Base-by-base conservation (phyloP, 2,329 filamentous ascomycete genomes). In the Mycogone perniciosa region DNA sequence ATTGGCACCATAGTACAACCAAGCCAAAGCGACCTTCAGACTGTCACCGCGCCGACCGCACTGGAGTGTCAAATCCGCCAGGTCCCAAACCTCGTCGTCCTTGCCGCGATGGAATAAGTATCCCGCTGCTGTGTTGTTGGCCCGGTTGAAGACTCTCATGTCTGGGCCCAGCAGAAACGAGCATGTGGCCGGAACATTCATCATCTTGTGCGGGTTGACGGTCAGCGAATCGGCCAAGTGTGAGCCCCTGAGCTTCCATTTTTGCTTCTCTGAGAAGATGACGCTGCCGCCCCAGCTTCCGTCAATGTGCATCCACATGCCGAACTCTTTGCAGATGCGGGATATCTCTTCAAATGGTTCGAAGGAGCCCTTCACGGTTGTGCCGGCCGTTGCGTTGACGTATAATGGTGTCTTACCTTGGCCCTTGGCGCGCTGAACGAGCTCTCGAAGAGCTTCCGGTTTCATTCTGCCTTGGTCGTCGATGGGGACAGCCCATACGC, bases 191-290 rank as follows among this genome's bases (percentile, higher is more conserved):
- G 93, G 92, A 3, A 89, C 88, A 52, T 89, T 89, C 64, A 97
- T 80, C 93, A 97, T 97, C 72, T 97, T 97, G 72, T 99, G 93
- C 51, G 93, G 91, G 68, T 95, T 97, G 49, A 96, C 80, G 2
- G 90, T 89, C 37, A 97, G 74, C 10, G 84, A 89, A 68, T 96
- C 80, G 7, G 91, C 93, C 38, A 85, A 76, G 41, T 90, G 77
- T 2, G 79, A 74, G 10, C 92, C 92, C 1, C 72, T 67, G 7
- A 97, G 72, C 63, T 89, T 88, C 55, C 65, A 62, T 42, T 72
- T 73, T 40, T 87, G 84, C 51, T 71, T 71, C n/a, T 75, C 61
- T 0, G 83, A 87, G 70, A 97, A 96, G 57, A 88, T 77, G 53
- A 88, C 89, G 1, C 85, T 79, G 0, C 90, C 92, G 57, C 93